Evolutionary conservation across 345 rosid genomes (phyloP).

Genomic region (Atalantia buxifolia): DNA sequence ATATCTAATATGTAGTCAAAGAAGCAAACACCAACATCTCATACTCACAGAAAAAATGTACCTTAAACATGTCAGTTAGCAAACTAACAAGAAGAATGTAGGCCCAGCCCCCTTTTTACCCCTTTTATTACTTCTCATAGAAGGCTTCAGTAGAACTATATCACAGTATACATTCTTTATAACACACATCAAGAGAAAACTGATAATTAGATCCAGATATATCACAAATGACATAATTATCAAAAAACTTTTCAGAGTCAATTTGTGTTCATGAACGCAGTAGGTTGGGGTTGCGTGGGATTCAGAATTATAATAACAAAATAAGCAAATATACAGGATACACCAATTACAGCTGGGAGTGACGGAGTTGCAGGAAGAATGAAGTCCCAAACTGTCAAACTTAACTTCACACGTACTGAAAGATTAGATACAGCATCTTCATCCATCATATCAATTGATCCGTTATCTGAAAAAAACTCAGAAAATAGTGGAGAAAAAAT

Average conservation of each 20-base stretch:
- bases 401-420: slow-evolving; percentile 70
- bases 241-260: background rate
- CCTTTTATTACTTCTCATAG: background rate
- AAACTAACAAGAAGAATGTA: background rate
- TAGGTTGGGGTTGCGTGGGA: background rate
- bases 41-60: slow-evolving; percentile 1
- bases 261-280: background rate
- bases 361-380: slow-evolving; percentile 86
- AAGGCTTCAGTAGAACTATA: background rate
- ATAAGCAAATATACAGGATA: slow-evolving; percentile 43
- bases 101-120: background rate
- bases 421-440: slow-evolving; percentile 89
- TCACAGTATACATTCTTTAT: background rate
- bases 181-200: background rate
- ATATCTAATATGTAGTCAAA: slow-evolving; percentile 49
- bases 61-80: background rate
- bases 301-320: background rate
- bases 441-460: slow-evolving; percentile 79
- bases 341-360: slow-evolving; percentile 96
- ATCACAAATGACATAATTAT: slow-evolving; percentile 3
- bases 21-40: slow-evolving; percentile 15
- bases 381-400: slow-evolving; percentile 94
- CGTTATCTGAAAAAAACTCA: slow-evolving; percentile 79
- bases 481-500: slow-evolving; percentile 80
- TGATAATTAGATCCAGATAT: background rate